Conservation (phyloP, 768 basidiomycete species). For the Clathrus columnatus region DNA sequence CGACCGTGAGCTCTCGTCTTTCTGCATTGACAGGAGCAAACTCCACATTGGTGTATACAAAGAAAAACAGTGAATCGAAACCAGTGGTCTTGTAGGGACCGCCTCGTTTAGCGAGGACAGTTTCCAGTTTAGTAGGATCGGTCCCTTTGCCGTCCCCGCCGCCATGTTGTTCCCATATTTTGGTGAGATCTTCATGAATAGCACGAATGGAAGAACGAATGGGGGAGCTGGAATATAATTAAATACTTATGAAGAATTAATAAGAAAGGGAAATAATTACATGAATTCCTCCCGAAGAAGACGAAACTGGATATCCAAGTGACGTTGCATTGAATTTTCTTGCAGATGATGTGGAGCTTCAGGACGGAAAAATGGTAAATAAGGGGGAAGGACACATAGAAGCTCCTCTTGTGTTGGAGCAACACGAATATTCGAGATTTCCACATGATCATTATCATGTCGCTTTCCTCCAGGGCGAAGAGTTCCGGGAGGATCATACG, state of each 20-base stretch:
- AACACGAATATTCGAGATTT: constrained; percentile 51
- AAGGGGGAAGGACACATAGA: constrained; percentile 37
- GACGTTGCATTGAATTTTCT: constrained; percentile 48
- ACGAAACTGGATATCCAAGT: constrained; percentile 69
- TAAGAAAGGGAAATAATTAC: constrained; percentile 27
- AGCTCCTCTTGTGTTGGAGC: constrained; percentile 66
- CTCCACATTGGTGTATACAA: constrained; percentile 46
- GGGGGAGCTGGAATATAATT: constrained; percentile 39
- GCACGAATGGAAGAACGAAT: constrained; percentile 33
- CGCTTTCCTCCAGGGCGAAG: constrained; percentile 42
- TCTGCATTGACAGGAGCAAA: constrained; percentile 42
- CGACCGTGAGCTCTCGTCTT: constrained; percentile 43
- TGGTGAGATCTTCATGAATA: constrained; percentile 36
- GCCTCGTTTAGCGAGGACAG: constrained; percentile 42
- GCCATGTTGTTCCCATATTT: constrained; percentile 2
- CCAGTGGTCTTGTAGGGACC: constrained; percentile 43
- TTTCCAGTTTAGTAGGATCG: constrained; percentile 31
- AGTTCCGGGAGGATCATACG: constrained; percentile 42
- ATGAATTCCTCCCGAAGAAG: constrained; percentile 65
- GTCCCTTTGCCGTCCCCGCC: too few relatives aligned
- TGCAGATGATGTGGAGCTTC: constrained; percentile 57
- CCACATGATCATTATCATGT: constrained; percentile 58
- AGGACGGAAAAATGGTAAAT: constrained; percentile 51
- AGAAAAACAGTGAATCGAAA: constrained; percentile 48
- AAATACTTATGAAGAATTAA: not conserved